Evolutionary conservation across 2,329 filamentous ascomycete species (phyloP).

Genomic region (Epichloe glyceriae): DNA sequence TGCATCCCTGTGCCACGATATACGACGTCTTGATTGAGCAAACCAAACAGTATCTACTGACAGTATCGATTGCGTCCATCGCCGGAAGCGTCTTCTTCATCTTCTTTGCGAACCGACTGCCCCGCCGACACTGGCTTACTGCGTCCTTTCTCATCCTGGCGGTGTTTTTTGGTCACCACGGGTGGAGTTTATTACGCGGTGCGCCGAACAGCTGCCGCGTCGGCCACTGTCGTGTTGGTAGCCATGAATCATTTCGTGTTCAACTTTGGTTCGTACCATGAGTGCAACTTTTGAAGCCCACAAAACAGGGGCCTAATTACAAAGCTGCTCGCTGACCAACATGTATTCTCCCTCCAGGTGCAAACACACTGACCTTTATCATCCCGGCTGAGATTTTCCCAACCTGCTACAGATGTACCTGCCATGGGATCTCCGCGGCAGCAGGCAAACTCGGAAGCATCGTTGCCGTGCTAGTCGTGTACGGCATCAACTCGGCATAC

Average conservation of each 20-base stretch:
- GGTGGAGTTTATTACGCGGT: slow-evolving; percentile 38
- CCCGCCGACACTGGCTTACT: slow-evolving; percentile 36
- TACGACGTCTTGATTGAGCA: slow-evolving; percentile 39
- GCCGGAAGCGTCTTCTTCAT: slow-evolving; percentile 37
- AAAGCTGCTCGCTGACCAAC: background rate
- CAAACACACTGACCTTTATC: slow-evolving; percentile 51
- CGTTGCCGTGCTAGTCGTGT: slow-evolving; percentile 35
- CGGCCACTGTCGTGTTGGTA: slow-evolving; percentile 35
- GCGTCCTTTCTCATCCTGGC: slow-evolving; percentile 34
- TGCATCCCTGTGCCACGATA: slow-evolving; percentile 36
- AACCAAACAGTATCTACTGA: slow-evolving; percentile 38
- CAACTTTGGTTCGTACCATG: slow-evolving; percentile 33
- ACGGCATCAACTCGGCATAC: slow-evolving; percentile 35
- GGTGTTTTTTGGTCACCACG: slow-evolving; percentile 32
- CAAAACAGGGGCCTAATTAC: background rate
- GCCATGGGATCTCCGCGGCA: slow-evolving; percentile 48
- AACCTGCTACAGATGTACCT: slow-evolving; percentile 48
- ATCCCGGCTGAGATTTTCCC: slow-evolving; percentile 53
- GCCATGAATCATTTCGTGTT: slow-evolving; percentile 42
- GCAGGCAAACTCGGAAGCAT: slow-evolving; percentile 46
- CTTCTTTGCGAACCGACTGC: slow-evolving; percentile 32
- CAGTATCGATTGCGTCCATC: slow-evolving; percentile 38
- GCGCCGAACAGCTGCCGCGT: slow-evolving; percentile 26
- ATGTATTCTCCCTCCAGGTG: slow-evolving; percentile 23
- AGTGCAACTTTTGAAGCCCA: too few species aligned